These are phyloP conservation scores for Penicillium flavigenum DNA, from an alignment of 495 filamentous ascomycete genomes.

Conservation along the genomic window DNA sequence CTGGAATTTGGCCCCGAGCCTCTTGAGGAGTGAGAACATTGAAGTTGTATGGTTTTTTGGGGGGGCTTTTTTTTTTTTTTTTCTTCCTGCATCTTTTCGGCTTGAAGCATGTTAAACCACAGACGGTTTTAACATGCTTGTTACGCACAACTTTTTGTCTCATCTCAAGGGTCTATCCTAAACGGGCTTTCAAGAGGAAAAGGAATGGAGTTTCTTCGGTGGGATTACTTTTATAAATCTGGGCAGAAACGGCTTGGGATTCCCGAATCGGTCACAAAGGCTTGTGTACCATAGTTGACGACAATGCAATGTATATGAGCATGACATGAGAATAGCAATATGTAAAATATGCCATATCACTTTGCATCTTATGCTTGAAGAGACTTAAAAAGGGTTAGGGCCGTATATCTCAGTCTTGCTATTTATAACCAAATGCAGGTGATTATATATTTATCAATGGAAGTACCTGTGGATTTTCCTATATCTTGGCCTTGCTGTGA, in stretches of 20 bases:
- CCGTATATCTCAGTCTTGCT: too few species aligned
- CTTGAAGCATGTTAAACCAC: conserved; percentile 21
- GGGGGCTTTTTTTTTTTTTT: conserved; percentile 14
- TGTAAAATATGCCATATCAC: not conserved
- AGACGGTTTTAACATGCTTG: conserved; percentile 19
- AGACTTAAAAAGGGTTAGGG: too few species aligned
- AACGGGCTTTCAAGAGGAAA: conserved; percentile 27
- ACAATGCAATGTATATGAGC: conserved; percentile 29
- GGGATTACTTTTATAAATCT: conserved; percentile 22
- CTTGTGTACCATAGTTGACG: conserved; percentile 31
- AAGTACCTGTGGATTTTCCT: too few species aligned
- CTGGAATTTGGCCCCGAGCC: conserved; percentile 36
- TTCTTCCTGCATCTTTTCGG: conserved; percentile 27
- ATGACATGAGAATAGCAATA: conserved; percentile 3
- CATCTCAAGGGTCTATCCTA: conserved; percentile 22
- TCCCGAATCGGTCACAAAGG: conserved; percentile 12
- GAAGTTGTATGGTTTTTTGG: conserved; percentile 14
- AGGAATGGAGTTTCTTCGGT: conserved; percentile 28
- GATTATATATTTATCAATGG: too few species aligned
- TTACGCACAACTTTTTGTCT: conserved; percentile 26
- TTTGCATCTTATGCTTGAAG: too few species aligned
- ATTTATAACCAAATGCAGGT: too few species aligned
- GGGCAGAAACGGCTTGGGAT: conserved; percentile 20
- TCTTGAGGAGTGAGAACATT: conserved; percentile 9
- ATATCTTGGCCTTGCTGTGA: too few species aligned